These are phyloP conservation scores for Cubamyces sp. DNA, from an alignment of 768 basidiomycete species.

Conservation along the genomic window DNA sequence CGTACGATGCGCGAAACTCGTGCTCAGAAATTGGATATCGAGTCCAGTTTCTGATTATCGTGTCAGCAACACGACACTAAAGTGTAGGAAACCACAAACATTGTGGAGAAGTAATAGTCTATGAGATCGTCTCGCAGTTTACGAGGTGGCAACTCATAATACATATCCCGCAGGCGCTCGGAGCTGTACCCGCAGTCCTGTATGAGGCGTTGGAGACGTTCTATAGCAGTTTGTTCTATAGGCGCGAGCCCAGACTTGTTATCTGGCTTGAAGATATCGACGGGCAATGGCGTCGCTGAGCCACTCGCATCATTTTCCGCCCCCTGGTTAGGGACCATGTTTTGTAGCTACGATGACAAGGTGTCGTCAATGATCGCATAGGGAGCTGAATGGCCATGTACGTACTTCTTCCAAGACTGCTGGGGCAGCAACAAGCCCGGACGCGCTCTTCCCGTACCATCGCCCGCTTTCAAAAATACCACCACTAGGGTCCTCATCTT, in stretches of 20 bases:
- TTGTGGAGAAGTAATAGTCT: slow-evolving; percentile 77
- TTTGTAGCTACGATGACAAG: slow-evolving; percentile 3
- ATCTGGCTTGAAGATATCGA: slow-evolving; percentile 36
- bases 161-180: slow-evolving; percentile 86
- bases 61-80: slow-evolving; percentile 7
- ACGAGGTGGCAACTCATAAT: slow-evolving; percentile 85
- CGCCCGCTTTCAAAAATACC: slow-evolving; percentile 83
- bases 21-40: slow-evolving; percentile 89
- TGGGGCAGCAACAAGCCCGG: slow-evolving; percentile 80
- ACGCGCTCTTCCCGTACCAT: slow-evolving; percentile 85
- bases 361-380: background rate
- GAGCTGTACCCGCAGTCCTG: slow-evolving; percentile 93
- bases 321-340: slow-evolving; percentile 16
- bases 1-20: slow-evolving; percentile 76
- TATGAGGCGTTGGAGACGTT: slow-evolving; percentile 83
- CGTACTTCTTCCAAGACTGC: slow-evolving; percentile 79
- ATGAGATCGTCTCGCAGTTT: slow-evolving; percentile 76
- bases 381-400: slow-evolving; percentile 3
- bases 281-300: slow-evolving; percentile 14
- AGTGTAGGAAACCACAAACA: slow-evolving; percentile 50
- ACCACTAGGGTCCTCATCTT: slow-evolving; percentile 75
- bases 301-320: slow-evolving; percentile 1
- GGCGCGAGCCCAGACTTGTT: slow-evolving; percentile 26
- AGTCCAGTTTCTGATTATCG: slow-evolving; percentile 76
- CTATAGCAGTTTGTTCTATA: slow-evolving; percentile 59